phyloP scores from a whole-genome alignment of 2,329 filamentous ascomycete genomes.

The Pseudocercospora eumusae region DNA sequence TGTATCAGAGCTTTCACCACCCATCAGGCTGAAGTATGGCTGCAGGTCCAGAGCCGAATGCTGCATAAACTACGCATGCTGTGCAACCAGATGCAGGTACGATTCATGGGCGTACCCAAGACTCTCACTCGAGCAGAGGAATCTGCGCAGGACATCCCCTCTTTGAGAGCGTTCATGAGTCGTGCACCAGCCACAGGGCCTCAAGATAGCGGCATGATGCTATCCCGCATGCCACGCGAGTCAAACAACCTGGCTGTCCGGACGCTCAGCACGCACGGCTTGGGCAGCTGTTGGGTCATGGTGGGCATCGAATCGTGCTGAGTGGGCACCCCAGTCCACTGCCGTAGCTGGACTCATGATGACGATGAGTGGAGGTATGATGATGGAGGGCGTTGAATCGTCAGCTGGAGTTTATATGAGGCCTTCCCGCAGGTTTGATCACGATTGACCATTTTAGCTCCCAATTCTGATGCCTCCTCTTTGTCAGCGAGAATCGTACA shows the following conservation, averaged over 20 bases:
- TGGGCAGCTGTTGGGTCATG: slow-evolving; percentile 20
- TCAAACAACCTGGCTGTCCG: slow-evolving; percentile 16
- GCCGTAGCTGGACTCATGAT: slow-evolving; percentile 12
- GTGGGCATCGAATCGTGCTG: slow-evolving; percentile 23
- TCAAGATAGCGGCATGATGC: slow-evolving; percentile 18
- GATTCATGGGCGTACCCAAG: slow-evolving; percentile 11
- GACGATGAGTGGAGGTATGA: slow-evolving; percentile 16
- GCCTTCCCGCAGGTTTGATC: slow-evolving; percentile 7
- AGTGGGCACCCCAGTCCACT: slow-evolving; percentile 15
- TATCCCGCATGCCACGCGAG: slow-evolving; percentile 19
- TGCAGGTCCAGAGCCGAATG: slow-evolving; percentile 10
- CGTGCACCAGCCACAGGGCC: slow-evolving; percentile 7
- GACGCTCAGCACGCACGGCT: slow-evolving; percentile 8
- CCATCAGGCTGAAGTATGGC: slow-evolving; percentile 4
- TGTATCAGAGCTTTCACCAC: slow-evolving; percentile 13
- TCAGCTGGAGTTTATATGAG: slow-evolving; percentile 19
- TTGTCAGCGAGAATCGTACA: neutral
- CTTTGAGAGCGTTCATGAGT: slow-evolving; percentile 16
- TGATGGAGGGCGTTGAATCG: slow-evolving; percentile 18
- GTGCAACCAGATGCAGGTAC: slow-evolving; percentile 21
- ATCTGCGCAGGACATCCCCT: slow-evolving; percentile 4
- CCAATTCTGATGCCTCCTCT: slow-evolving; percentile 5
- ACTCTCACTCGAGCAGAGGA: neutral
- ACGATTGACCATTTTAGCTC: slow-evolving; percentile 7
- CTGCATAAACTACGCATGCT: neutral